These are phyloP conservation scores for Pelargonium cotyledonis DNA, from an alignment of 441 rosid genomes.

Conservation along the genomic window DNA sequence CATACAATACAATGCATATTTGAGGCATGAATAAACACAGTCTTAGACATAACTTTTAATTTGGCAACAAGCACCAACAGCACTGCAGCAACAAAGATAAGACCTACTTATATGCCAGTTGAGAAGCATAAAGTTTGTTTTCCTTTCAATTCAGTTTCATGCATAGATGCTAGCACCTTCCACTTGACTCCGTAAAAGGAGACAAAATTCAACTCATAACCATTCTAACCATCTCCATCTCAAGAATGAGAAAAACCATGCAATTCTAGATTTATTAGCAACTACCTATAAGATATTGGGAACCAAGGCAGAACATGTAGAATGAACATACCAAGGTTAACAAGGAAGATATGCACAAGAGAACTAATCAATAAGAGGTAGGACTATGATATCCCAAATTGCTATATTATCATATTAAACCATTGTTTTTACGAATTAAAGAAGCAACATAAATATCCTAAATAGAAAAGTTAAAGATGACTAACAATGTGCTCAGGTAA, in stretches of 20 bases:
- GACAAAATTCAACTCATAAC: not conserved
- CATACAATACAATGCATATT: no score
- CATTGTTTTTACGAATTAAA: constrained; percentile 21
- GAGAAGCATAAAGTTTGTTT: not conserved
- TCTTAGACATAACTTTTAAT: no score
- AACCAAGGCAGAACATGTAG: not conserved
- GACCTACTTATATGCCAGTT: not conserved
- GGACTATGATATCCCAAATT: constrained; percentile 18
- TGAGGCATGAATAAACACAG: no score
- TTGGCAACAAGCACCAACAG: constrained; percentile 21
- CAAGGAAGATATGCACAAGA: not conserved
- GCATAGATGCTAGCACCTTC: constrained; percentile 4
- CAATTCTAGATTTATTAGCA: constrained; percentile 13
- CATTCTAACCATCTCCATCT: constrained; percentile 13
- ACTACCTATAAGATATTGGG: not conserved
- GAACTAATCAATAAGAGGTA: not conserved
- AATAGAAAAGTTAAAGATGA: constrained; percentile 24
- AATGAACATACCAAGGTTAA: constrained; percentile 7
- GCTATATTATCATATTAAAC: constrained; percentile 14
- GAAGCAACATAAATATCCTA: constrained; percentile 26
- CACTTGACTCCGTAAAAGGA: not conserved
- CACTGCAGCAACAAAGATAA: no score
- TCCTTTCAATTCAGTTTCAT: not conserved
- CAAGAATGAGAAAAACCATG: not conserved
- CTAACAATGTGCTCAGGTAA: constrained; percentile 32